phyloP scores from a whole-genome alignment of 495 filamentous ascomycete genomes.

The Bacidia rubella region DNA sequence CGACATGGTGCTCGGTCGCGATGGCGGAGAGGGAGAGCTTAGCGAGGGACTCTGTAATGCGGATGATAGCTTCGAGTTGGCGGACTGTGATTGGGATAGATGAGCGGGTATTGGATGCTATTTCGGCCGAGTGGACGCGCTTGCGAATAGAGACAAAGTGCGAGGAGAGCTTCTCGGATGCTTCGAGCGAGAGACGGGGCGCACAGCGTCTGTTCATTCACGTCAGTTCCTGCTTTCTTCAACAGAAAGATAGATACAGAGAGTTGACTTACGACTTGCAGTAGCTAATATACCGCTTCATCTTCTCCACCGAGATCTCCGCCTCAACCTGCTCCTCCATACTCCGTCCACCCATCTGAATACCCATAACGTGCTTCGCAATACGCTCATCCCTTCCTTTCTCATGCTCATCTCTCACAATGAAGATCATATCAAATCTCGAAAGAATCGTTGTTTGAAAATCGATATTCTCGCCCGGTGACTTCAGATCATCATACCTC shows the following conservation, averaged over 20 bases:
- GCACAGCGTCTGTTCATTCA: slow-evolving; percentile 57
- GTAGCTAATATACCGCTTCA: slow-evolving; percentile 97
- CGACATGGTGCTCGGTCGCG: slow-evolving; percentile 81
- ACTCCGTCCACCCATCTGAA: slow-evolving; percentile 86
- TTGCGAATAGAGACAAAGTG: slow-evolving; percentile 95
- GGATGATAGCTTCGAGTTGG: slow-evolving; percentile 91
- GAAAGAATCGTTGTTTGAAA: slow-evolving; percentile 99
- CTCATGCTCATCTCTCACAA: slow-evolving; percentile 92
- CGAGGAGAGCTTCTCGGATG: slow-evolving; percentile 89
- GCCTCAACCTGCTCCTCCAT: slow-evolving; percentile 71
- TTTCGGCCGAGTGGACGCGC: slow-evolving; percentile 82
- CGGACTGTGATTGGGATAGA: slow-evolving; percentile 96
- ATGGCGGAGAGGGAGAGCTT: slow-evolving; percentile 77
- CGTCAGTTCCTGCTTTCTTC: slow-evolving; percentile 24
- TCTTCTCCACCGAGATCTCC: slow-evolving; percentile 86
- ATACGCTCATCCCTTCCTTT: slow-evolving; percentile 82
- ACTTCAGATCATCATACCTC: slow-evolving; percentile 95
- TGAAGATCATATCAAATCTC: slow-evolving; percentile 99
- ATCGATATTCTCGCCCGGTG: slow-evolving; percentile 96
- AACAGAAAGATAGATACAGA: neutral
- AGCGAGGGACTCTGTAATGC: slow-evolving; percentile 90
- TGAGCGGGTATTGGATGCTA: slow-evolving; percentile 73
- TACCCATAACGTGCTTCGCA: slow-evolving; percentile 92
- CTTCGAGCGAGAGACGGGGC: slow-evolving; percentile 80
- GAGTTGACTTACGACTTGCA: slow-evolving; percentile 65